A percentile compares a stretch with the other conserved stretches of the same genome.
These are phyloP conservation scores for Xylaria acuta DNA, from an alignment of 495 filamentous ascomycete species.

Conservation along the genomic window DNA sequence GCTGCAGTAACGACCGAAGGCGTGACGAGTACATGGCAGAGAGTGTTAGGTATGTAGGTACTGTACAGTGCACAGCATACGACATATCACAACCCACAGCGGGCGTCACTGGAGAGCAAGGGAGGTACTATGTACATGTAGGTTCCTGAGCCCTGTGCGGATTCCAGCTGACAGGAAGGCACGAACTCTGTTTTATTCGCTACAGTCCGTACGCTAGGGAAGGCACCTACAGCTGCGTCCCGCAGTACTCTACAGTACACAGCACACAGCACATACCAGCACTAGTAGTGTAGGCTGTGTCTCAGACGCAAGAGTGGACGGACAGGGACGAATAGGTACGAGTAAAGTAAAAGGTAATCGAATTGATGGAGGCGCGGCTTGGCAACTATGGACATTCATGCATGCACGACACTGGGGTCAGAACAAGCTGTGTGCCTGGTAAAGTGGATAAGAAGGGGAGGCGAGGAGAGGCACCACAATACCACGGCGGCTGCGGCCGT, in stretches of 20 bases:
- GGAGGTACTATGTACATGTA: no score
- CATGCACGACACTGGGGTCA: constrained; percentile 26
- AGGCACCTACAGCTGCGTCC: background rate
- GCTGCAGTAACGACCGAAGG: no score
- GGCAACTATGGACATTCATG: constrained; percentile 26
- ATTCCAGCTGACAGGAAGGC: background rate
- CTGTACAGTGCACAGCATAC: background rate
- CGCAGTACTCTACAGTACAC: background rate
- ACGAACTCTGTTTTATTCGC: background rate
- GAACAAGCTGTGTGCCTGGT: constrained; percentile 45
- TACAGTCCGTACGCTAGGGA: background rate
- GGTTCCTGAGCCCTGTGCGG: no score
- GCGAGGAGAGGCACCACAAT: background rate
- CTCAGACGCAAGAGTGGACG: constrained; percentile 6
- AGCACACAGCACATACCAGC: background rate
- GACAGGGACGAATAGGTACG: background rate
- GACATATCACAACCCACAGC: background rate
- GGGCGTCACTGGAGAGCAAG: background rate
- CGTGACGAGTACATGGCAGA: background rate
- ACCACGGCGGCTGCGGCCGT: background rate
- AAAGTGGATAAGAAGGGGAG: constrained; percentile 39
- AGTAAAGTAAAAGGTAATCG: background rate
- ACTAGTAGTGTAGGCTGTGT: background rate
- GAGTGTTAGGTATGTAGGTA: no score
- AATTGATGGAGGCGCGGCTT: constrained; percentile 21